These are phyloP conservation scores for Kodamaea nitidulidarum DNA, from an alignment of 805 yeast species.

Conservation along the genomic window DNA sequence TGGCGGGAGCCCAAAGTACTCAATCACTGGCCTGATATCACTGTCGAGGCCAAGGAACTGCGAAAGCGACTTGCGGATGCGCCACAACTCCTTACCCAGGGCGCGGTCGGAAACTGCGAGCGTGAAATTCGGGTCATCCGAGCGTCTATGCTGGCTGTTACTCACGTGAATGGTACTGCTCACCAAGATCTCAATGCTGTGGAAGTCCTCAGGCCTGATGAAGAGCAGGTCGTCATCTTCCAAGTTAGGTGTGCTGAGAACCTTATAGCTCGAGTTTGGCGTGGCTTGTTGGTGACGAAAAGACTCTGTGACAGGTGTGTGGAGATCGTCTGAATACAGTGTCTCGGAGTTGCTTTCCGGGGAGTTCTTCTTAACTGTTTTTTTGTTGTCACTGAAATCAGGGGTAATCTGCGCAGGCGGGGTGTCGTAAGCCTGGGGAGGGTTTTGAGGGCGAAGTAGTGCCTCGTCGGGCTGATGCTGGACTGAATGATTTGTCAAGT, in stretches of 20 bases:
- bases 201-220: slow-evolving; percentile 56
- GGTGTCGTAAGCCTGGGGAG: neutral
- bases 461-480: neutral
- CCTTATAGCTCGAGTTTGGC: neutral
- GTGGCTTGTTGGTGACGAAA: neutral
- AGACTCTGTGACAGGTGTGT: neutral
- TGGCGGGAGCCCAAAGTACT: slow-evolving; percentile 53
- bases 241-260: slow-evolving; percentile 3
- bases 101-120: slow-evolving; percentile 62
- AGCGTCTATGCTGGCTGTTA: slow-evolving; percentile 36
- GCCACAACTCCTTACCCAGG: slow-evolving; percentile 66
- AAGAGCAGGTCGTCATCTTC: slow-evolving; percentile 37
- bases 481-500: neutral
- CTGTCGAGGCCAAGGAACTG: slow-evolving; percentile 61
- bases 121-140: slow-evolving; percentile 57
- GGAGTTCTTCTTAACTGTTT: neutral
- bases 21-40: slow-evolving; percentile 49
- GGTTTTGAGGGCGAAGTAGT: neutral
- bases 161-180: slow-evolving; percentile 42
- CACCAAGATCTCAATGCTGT: slow-evolving; percentile 46
- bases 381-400: neutral
- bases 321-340: neutral
- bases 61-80: slow-evolving; percentile 58
- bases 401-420: neutral
- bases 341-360: neutral